Conservation (phyloP, 805 yeast species). For the Starmerella riodocensis region DNA sequence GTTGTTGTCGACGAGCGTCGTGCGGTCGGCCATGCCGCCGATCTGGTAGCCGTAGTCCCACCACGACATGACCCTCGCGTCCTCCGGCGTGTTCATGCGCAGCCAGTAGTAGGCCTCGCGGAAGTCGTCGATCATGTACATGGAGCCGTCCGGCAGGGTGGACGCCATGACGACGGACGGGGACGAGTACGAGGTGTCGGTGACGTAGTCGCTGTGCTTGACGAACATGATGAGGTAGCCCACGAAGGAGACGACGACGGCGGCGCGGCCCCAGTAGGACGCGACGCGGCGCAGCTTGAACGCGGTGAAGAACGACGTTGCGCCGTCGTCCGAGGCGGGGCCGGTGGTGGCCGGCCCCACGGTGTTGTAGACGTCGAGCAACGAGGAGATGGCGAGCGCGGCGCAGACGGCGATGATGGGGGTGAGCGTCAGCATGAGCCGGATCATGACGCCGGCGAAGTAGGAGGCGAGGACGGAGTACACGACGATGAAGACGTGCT, state of each 20-base stretch:
- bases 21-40: slow-evolving; percentile 99
- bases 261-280: slow-evolving; percentile 38
- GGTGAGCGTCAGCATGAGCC: slow-evolving; percentile 91
- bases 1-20: slow-evolving; percentile 94
- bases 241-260: slow-evolving; percentile 54
- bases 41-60: slow-evolving; percentile 99
- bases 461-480: slow-evolving; percentile 90
- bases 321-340: not conserved
- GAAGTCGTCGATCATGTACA: slow-evolving; percentile 80
- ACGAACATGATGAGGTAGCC: slow-evolving; percentile 73
- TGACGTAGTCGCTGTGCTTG: slow-evolving; percentile 93
- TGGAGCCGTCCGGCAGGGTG: slow-evolving; percentile 70
- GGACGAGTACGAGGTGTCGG: slow-evolving; percentile 87
- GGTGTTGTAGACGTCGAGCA: slow-evolving; percentile 58
- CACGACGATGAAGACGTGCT: slow-evolving; percentile 82
- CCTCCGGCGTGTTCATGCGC: slow-evolving; percentile 94
- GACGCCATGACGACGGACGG: slow-evolving; percentile 94
- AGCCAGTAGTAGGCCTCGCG: slow-evolving; percentile 99
- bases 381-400: slow-evolving; percentile 73
- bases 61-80: slow-evolving; percentile 95
- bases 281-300: slow-evolving; percentile 16
- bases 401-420: slow-evolving; percentile 91
- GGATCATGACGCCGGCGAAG: slow-evolving; percentile 98
- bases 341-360: slow-evolving; percentile 1
- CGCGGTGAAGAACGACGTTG: slow-evolving; percentile 16